These are phyloP conservation scores for Waltiozyma sp. DNA, from an alignment of 1,139 yeast genomes.

Conservation along the genomic window DNA sequence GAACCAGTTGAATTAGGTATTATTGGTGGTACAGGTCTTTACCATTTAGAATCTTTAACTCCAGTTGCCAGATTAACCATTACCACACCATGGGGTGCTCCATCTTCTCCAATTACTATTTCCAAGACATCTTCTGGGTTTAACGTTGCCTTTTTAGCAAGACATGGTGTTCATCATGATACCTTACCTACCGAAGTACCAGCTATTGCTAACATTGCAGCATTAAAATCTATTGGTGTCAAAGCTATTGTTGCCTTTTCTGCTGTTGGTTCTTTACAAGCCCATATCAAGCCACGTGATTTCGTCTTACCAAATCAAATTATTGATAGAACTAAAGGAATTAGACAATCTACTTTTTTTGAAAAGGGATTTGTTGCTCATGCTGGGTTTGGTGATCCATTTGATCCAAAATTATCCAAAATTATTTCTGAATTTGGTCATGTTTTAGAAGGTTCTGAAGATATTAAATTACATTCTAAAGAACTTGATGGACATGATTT, in stretches of 20 bases:
- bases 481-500: constrained; percentile 35
- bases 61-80: constrained; percentile 78
- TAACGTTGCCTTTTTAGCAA: constrained; percentile 86
- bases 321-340: constrained; percentile 94
- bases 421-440: constrained; percentile 48
- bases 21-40: constrained; percentile 97
- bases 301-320: constrained; percentile 92
- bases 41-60: constrained; percentile 68
- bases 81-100: constrained; percentile 94
- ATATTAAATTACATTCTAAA: constrained; percentile 26
- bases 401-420: constrained; percentile 61
- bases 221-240: constrained; percentile 79
- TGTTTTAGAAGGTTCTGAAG: constrained; percentile 37
- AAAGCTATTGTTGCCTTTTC: constrained; percentile 84
- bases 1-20: constrained; percentile 72
- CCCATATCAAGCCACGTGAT: constrained; percentile 84
- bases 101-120: constrained; percentile 89
- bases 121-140: constrained; percentile 66
- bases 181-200: constrained; percentile 89
- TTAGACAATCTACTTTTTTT: constrained; percentile 81
- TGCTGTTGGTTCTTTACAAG: constrained; percentile 93
- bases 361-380: constrained; percentile 94
- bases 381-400: constrained; percentile 96
- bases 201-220: constrained; percentile 88
- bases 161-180: constrained; percentile 90